A percentile compares a stretch with the other conserved stretches of the same genome.
phyloP scores from a whole-genome alignment of 2,329 filamentous ascomycete species.

The Penicillium sp. region DNA sequence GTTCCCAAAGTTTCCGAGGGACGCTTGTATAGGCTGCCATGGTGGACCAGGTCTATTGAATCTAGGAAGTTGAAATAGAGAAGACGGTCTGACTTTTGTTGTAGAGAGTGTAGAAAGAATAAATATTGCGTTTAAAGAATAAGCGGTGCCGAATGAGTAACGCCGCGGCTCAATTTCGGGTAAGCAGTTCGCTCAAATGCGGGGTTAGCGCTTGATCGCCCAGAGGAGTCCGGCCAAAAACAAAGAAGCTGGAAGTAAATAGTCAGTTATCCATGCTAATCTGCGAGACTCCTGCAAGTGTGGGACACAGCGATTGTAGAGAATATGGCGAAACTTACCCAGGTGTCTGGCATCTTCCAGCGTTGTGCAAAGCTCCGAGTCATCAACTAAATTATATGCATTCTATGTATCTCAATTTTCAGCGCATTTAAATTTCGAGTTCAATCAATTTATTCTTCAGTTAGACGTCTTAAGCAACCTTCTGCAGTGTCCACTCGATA shows the following conservation, averaged over 20 bases:
- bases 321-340: too few species aligned
- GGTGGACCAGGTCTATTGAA: background rate
- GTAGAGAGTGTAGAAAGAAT: background rate
- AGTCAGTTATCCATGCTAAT: too few species aligned
- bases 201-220: background rate
- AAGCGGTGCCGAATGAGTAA: background rate
- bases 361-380: too few species aligned
- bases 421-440: background rate
- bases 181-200: background rate
- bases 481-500: background rate
- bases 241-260: background rate
- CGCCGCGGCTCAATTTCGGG: constrained; percentile 3
- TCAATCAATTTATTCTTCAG: background rate
- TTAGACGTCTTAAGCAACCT: background rate
- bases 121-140: background rate
- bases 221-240: background rate
- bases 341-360: too few species aligned
- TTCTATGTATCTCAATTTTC: background rate
- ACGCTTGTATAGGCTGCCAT: constrained; percentile 23
- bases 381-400: too few species aligned
- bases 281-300: too few species aligned
- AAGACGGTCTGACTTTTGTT: too few species aligned
- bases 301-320: too few species aligned
- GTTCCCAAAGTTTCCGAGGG: constrained; percentile 71
- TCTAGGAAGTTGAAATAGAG: background rate